Conservation (phyloP, 306 rosid species). For the Leucaena leucocephala region DNA sequence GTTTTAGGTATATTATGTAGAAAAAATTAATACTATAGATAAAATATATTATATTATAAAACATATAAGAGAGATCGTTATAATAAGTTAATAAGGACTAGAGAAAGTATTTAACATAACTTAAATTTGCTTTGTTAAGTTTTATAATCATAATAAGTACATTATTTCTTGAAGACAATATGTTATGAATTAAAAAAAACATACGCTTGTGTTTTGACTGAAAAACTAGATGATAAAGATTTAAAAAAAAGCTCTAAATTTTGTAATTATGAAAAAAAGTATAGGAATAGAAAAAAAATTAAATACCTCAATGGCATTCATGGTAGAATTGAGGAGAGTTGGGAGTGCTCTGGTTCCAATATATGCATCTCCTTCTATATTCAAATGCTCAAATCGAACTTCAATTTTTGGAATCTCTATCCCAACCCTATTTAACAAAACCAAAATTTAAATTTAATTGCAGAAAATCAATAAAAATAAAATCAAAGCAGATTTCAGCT, state of each 20-base stretch:
- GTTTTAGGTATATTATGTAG: too few relatives aligned
- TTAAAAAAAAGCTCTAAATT: not conserved
- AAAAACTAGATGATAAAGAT: not conserved
- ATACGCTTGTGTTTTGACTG: not conserved
- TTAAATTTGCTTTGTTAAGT: not conserved
- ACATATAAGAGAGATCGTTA: too few relatives aligned
- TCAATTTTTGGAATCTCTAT: conserved; percentile 82
- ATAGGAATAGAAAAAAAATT: not conserved
- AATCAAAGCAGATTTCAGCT: not conserved
- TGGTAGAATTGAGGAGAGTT: conserved; percentile 62
- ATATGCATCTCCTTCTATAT: conserved; percentile 73
- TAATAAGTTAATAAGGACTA: too few relatives aligned
- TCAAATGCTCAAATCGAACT: conserved; percentile 68
- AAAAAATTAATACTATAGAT: too few relatives aligned
- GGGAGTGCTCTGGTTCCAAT: conserved; percentile 82
- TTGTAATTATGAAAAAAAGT: not conserved
- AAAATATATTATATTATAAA: too few relatives aligned
- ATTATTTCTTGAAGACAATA: not conserved
- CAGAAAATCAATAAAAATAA: not conserved
- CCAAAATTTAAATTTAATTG: not conserved
- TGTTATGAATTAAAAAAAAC: not conserved
- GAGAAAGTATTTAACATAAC: too few relatives aligned
- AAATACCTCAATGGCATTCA: conserved; percentile 61
- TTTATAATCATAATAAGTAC: not conserved
- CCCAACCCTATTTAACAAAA: conserved; percentile 54